Percentiles rank a stretch among this genome's conserved stretches.
These are phyloP conservation scores for Trichosanthes cucumerina DNA, from an alignment of 306 rosid species.

Conservation along the genomic window DNA sequence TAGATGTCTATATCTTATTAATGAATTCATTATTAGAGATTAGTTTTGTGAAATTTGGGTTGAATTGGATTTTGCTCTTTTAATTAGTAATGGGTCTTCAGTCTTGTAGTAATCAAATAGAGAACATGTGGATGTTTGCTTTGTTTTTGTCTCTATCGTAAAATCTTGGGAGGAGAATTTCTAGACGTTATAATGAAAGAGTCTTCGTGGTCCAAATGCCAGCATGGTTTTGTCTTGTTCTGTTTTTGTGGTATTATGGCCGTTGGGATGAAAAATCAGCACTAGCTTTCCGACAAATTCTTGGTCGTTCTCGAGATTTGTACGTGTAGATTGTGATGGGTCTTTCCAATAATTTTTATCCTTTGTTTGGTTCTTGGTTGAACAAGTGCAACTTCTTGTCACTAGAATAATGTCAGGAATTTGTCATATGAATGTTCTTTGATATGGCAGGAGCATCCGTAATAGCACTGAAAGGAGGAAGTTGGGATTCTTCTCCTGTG, in stretches of 20 bases:
- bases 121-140: neutral
- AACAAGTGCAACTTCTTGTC: neutral
- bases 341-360: neutral
- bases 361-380: neutral
- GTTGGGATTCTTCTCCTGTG: conserved; percentile 91
- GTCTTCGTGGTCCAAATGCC: conserved; percentile 1
- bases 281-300: neutral
- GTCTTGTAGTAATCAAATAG: neutral
- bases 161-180: neutral
- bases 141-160: neutral
- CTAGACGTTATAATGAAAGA: neutral
- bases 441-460: conserved; percentile 56
- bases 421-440: neutral
- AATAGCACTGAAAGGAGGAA: conserved; percentile 85
- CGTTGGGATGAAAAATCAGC: neutral
- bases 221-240: conserved; percentile 2
- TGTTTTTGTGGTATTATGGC: neutral
- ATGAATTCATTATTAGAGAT: neutral
- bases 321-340: neutral
- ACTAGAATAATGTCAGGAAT: neutral
- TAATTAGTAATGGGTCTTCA: neutral
- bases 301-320: neutral
- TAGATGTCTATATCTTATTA: neutral
- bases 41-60: neutral
- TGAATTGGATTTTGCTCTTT: neutral